These are phyloP conservation scores for Chytriomyces confervae DNA, from an alignment of 192 early-diverging fungal species.

Conservation along the genomic window DNA sequence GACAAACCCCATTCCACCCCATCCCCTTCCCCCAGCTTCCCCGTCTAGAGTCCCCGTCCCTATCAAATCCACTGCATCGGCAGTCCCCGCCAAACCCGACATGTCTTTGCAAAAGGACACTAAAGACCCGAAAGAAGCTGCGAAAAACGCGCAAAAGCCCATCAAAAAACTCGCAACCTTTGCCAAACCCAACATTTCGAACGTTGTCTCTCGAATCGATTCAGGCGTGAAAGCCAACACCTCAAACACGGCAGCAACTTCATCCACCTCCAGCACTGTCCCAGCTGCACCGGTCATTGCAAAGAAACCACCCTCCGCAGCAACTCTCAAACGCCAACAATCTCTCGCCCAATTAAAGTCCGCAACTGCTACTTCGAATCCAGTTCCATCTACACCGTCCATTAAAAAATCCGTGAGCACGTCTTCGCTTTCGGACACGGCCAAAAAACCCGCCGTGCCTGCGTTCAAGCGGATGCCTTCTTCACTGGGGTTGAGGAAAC, in stretches of 20 bases:
- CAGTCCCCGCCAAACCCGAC: background rate
- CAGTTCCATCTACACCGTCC: background rate
- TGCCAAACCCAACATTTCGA: background rate
- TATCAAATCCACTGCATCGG: background rate
- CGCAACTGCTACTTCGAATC: background rate
- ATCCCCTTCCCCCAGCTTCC: background rate
- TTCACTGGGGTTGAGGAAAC: background rate
- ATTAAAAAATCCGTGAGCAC: background rate
- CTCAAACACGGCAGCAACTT: background rate
- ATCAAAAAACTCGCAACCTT: conserved; percentile 1
- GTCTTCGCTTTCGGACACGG: background rate
- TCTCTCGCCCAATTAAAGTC: background rate
- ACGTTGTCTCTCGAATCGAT: conserved; percentile 4
- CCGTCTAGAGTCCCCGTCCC: background rate
- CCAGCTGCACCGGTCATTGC: background rate
- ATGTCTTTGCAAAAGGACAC: background rate
- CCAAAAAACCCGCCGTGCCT: background rate
- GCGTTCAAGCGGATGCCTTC: background rate
- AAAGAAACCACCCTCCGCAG: conserved; percentile 3
- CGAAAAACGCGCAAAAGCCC: background rate
- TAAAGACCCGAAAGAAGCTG: background rate
- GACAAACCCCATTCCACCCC: background rate
- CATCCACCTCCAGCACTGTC: background rate
- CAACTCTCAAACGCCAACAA: background rate
- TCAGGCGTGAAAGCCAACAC: background rate